Percentiles rank a stretch among this genome's conserved stretches.
Evolutionary conservation across 805 yeast species (phyloP).

Genomic region (Saccharomycopsis amapae): DNA sequence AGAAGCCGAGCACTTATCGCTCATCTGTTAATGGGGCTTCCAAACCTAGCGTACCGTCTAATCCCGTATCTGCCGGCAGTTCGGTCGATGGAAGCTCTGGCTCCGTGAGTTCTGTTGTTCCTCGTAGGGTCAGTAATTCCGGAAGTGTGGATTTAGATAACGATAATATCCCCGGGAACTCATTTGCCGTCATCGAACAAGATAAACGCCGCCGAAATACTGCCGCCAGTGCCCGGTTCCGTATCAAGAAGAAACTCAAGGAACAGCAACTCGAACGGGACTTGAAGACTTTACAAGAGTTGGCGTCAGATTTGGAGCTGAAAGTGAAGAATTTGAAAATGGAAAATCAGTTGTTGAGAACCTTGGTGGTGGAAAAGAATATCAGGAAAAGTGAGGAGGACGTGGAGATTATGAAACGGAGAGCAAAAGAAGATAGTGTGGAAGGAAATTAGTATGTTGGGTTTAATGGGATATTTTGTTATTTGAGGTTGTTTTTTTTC

Average conservation of each 20-base stretch:
- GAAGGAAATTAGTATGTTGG: too few relatives aligned
- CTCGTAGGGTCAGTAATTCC: too few relatives aligned
- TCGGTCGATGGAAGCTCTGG: not conserved
- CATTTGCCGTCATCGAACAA: slow-evolving; percentile 17
- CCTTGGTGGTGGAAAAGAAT: slow-evolving; percentile 46
- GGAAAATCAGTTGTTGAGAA: slow-evolving; percentile 53
- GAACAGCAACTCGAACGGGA: slow-evolving; percentile 52
- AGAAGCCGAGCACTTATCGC: too few relatives aligned
- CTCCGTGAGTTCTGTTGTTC: too few relatives aligned
- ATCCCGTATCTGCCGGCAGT: not conserved
- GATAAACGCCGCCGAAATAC: slow-evolving; percentile 56
- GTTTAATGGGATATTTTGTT: too few relatives aligned
- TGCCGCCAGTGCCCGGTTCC: slow-evolving; percentile 58
- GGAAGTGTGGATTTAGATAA: too few relatives aligned
- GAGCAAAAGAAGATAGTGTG: too few relatives aligned
- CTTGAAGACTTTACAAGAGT: slow-evolving; percentile 37
- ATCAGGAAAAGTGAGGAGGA: slow-evolving; percentile 38
- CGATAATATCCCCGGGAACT: too few relatives aligned
- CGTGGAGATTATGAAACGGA: slow-evolving; percentile 44
- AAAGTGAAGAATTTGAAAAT: slow-evolving; percentile 49
- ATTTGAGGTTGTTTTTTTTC: too few relatives aligned
- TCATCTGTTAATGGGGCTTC: too few relatives aligned
- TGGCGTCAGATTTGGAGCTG: slow-evolving; percentile 38
- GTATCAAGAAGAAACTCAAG: slow-evolving; percentile 53
- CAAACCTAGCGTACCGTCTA: slow-evolving; percentile 1